A percentile compares a stretch with the other conserved stretches of the same genome.
These are phyloP conservation scores for Stachybotrys chartarum DNA, from an alignment of 2,329 filamentous ascomycete species.

Conservation along the genomic window DNA sequence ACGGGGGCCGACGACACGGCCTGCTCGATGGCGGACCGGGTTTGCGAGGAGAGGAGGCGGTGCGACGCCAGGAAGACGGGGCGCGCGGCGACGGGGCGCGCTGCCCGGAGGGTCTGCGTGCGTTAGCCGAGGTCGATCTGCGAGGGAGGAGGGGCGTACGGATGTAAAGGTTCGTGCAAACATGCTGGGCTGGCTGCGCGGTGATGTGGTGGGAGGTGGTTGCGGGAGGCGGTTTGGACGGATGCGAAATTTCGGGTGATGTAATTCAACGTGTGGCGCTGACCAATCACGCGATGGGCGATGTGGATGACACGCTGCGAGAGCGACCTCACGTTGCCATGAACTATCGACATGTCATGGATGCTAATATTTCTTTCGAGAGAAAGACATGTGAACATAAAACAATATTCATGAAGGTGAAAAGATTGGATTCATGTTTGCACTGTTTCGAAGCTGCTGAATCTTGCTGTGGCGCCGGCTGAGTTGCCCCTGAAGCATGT, in stretches of 20 bases:
- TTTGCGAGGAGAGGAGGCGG: conserved; percentile 74
- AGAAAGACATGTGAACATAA: no score
- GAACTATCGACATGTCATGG: no score
- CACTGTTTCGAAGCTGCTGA: no score
- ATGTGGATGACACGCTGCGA: no score
- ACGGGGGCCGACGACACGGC: conserved; percentile 83
- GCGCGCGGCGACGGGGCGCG: conserved; percentile 21
- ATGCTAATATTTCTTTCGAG: no score
- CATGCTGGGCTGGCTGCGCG: conserved; percentile 10
- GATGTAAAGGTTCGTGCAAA: conserved; percentile 15
- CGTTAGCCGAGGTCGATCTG: neutral
- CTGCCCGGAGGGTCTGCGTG: conserved; percentile 25
- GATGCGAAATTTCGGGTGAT: conserved; percentile 6
- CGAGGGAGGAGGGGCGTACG: conserved; percentile 6
- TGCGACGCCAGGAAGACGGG: conserved; percentile 26
- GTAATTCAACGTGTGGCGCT: conserved; percentile 3
- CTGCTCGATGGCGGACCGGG: conserved; percentile 78
- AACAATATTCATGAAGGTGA: no score
- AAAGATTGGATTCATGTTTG: no score
- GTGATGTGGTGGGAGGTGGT: neutral
- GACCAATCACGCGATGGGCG: conserved; percentile 5
- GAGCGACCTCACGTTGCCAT: no score
- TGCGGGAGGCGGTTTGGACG: neutral
- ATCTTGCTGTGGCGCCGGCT: no score
- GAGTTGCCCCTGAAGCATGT: no score